Evolutionary conservation across 2,329 filamentous ascomycete species (phyloP), one percentile per base, ranked within the genome.

Genomic region (Aspergillus floridensis): DNA sequence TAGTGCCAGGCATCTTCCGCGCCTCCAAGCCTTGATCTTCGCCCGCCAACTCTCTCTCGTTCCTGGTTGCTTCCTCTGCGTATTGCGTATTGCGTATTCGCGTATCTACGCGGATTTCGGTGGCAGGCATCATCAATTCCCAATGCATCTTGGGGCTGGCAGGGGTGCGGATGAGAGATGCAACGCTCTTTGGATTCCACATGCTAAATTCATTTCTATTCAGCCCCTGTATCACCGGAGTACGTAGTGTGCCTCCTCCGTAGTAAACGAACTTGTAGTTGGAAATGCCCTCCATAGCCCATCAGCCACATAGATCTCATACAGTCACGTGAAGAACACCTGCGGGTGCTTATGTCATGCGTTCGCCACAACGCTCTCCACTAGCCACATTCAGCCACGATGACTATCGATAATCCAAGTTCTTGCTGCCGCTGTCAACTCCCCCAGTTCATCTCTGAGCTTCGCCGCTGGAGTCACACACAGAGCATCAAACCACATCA

Each of bases 321-420:
- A 4, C 22, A 22, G 19, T 54, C 38, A 54, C 19, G 14, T 3
- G 1, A 2, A 19, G 21, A 29, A 5, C 22, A 22, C 3, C 22
- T 22, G 22, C 22, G 22, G 22, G 4, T 22, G 22, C 22, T 58
- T 35, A 49, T 48, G 55, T 59, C 14, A 31, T 2, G 12, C 5
- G 6, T 3, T 19, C 38, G 38, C 38, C 38, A 44, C 38, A 16
- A 63, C 51, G 53, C 11, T 22, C 29, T 19, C 19, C 35, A 31
- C 54, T 51, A 49, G 38, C 38, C 53, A 29, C 8, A 29, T 41
- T 46, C 53, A 57, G 60, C 63, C 61, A 63, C 58, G 21, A 41
- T 44, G 46, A 56, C 55, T 63, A 65, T 61, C 57, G 63, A 59
- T 61, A 62, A 64, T 56, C 46, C 51, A 31, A 53, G 54, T 52